These are phyloP conservation scores for Sapria himalayana DNA, from an alignment of 345 rosid species.

Conservation along the genomic window DNA sequence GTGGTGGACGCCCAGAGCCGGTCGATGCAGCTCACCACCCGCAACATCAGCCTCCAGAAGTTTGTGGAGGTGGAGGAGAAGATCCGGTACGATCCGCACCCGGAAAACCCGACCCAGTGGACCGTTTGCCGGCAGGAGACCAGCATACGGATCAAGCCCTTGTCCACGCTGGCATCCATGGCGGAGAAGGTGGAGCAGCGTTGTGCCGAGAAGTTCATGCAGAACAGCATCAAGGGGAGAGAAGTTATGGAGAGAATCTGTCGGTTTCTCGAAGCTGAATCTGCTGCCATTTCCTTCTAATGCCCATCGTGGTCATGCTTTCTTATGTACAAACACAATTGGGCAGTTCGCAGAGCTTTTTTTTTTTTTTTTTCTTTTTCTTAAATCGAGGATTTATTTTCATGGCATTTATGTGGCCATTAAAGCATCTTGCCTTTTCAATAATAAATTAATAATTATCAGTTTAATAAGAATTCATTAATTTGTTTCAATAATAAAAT, in stretches of 20 bases:
- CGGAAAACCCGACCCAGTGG: slow-evolving; percentile 59
- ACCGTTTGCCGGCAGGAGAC: slow-evolving; percentile 80
- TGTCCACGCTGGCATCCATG: slow-evolving; percentile 85
- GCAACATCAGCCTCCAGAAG: slow-evolving; percentile 77
- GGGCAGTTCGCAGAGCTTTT: too few relatives aligned
- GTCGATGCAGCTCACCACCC: slow-evolving; percentile 76
- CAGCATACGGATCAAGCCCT: slow-evolving; percentile 67
- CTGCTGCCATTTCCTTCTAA: slow-evolving; percentile 33
- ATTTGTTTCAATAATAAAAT: too few relatives aligned
- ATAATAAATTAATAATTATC: too few relatives aligned
- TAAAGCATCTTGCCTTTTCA: too few relatives aligned
- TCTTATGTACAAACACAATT: too few relatives aligned
- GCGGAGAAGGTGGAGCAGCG: slow-evolving; percentile 88
- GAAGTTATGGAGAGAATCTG: slow-evolving; percentile 97
- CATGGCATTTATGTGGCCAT: too few relatives aligned
- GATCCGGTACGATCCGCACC: slow-evolving; percentile 70
- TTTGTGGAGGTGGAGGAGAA: slow-evolving; percentile 83
- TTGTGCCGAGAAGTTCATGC: slow-evolving; percentile 82
- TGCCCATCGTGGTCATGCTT: too few relatives aligned
- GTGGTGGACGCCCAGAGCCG: slow-evolving; percentile 54
- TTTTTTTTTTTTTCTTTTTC: too few relatives aligned
- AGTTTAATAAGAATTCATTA: too few relatives aligned
- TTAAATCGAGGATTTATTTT: too few relatives aligned
- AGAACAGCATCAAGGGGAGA: slow-evolving; percentile 73
- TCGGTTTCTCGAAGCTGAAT: slow-evolving; percentile 82